Base-by-base conservation (phyloP, 148 eudicot species). In the Dysphania ambrosioides region DNA sequence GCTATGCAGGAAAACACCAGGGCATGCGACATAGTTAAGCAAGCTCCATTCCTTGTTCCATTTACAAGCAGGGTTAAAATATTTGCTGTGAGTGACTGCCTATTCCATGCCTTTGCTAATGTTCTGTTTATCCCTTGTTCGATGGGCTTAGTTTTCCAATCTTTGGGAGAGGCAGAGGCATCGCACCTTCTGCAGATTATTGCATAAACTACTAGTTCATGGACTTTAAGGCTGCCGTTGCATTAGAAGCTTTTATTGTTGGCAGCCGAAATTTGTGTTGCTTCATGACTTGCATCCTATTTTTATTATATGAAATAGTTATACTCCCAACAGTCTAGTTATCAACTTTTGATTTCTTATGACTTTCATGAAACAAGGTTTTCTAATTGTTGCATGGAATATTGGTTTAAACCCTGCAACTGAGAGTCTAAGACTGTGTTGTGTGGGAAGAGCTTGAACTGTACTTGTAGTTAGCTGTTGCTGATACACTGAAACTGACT, bases 1-100 rank as follows among this genome's bases (percentile, higher is more conserved):
- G 97, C 97, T 30, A 87, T 85, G 92, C 85, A 82, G 77, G 98
- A 88, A 81, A 86, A 85, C 76, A 88, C 90, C 59, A 88, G 93
- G 77, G 98, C 97, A 42, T 61, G 78, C 77, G 96, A 95, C 70
- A 87, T 95, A 77, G 81, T 95, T 40, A 90, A 87, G 75, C 90
- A 84, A 73, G 97, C 98, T 82, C 98, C 98, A 60, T 95, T 90
- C 74, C 83, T 95, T 82, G 88, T 95, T 58, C 97, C 98, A 29
- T 95, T 92, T 80, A 90, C 98, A 21, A 92, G 93, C 85, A 84
- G 98, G 79, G 98, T 88, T 63, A 92, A 89, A 83, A 85, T 95
- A 81, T 90, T 87, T 87, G 83, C 93, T 66, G 98, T 95, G 81
- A 86, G 98, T 90, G 58, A 51, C 68, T 69, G 26, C 36, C 59